Base-by-base conservation (phyloP, 129 eudicot genomes). In the Lactuca saligna region DNA sequence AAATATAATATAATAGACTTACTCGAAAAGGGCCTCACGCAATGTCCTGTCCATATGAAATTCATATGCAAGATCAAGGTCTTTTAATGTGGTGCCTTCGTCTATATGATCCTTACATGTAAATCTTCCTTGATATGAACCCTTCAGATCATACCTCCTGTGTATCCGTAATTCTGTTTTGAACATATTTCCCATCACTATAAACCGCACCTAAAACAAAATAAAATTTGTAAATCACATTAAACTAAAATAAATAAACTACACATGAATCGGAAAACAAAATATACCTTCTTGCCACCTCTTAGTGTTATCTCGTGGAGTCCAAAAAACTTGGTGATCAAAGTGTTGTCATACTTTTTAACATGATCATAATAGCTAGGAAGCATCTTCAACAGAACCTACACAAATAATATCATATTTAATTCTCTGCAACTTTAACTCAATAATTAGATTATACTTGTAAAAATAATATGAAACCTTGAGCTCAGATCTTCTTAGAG, bases 141-240 rank as follows among this genome's bases (percentile, higher is more conserved):
- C 99, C 74, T 94, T 94, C 82, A 94, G 84, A 82, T 94, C 99
- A 75, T 85, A 94, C 46, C 99, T 91, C 11, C 85, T 79, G 79
- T 94, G 97, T 70, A 94, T 90, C 38, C 90, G 79, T 73, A 94
- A 79, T 60, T 94, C 99, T 55, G 97, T 94, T 69, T 84, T 80
- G 25, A 94, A 94, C 99, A 94, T 94, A 75, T 94, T 94, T 68
- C 99, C 99, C 99, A 94, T 89, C 68, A 94, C 97, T 69, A 94
- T 83, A 78, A 94, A 94, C 10, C 99, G 87, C 48, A 85, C 96
- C 99, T 94, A 82, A 7, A 79, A 31, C 16, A 75, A 11, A 61
- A 68, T n/a, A 10, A 34, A 37, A 33, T 20, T 4, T 6, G 50
- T 35, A 54, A 57, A 42, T 50, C 46, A 55, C 13, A 65, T n/a